Conservation (phyloP, 257 asterid genomes). For the Penstemon eatonii region DNA sequence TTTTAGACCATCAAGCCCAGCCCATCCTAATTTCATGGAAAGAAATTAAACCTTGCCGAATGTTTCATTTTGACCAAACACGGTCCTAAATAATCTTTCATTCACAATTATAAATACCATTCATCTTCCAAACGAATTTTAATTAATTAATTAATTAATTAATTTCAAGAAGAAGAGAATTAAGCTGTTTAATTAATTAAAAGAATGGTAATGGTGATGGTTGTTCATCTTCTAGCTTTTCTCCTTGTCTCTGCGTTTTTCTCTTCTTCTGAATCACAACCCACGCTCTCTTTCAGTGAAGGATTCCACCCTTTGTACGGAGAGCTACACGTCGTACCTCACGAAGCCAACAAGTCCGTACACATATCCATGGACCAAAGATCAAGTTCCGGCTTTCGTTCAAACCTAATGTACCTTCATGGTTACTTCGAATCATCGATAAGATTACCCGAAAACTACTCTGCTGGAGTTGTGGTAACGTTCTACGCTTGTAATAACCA, state of each 20-base stretch:
- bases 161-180: neutral
- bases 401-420: slow-evolving; percentile 33
- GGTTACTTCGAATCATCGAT: slow-evolving; percentile 42
- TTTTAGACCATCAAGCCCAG: neutral
- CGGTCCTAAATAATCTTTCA: neutral
- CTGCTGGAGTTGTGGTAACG: slow-evolving; percentile 48
- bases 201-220: neutral
- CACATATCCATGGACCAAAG: slow-evolving; percentile 38
- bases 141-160: too few relatives aligned
- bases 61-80: neutral
- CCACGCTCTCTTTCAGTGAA: slow-evolving; percentile 24
- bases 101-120: slow-evolving; percentile 10
- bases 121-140: neutral
- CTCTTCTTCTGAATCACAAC: slow-evolving; percentile 2
- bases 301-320: slow-evolving; percentile 42
- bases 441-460: slow-evolving; percentile 39
- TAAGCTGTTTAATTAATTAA: neutral
- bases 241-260: neutral
- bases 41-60: too few relatives aligned
- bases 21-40: too few relatives aligned
- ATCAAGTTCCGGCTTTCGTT: slow-evolving; percentile 43
- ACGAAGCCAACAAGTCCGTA: slow-evolving; percentile 36
- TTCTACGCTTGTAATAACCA: slow-evolving; percentile 39
- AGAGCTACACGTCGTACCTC: slow-evolving; percentile 29
- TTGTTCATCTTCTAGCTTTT: neutral